A percentile compares a stretch with the other conserved stretches of the same genome.
Conservation (phyloP, 2,329 filamentous ascomycete genomes). For the Didymella keratinophila region DNA sequence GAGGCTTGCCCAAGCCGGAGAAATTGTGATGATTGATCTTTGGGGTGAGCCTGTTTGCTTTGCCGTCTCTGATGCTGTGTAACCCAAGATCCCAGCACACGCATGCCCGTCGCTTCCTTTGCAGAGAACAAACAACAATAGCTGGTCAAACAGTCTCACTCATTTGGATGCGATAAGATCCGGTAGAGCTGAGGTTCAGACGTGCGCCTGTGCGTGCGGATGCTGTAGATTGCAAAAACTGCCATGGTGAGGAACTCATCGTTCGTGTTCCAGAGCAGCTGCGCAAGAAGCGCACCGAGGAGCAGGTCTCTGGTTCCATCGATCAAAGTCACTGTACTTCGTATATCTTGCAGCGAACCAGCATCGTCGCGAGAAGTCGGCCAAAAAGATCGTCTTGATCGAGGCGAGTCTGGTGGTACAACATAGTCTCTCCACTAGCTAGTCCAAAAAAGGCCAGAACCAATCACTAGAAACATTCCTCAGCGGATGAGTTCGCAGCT, state of each 20-base stretch:
- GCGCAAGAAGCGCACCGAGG: background rate
- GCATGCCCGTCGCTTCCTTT: conserved; percentile 19
- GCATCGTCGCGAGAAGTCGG: conserved; percentile 11
- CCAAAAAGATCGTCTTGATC: conserved; percentile 14
- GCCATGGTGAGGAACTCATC: background rate
- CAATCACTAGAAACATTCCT: conserved; percentile 26
- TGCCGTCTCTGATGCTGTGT: conserved; percentile 30
- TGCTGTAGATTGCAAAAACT: background rate
- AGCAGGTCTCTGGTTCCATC: conserved; percentile 9
- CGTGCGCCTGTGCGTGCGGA: background rate
- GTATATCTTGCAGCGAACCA: conserved; percentile 5
- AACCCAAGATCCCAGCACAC: conserved; percentile 23
- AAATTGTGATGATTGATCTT: conserved; percentile 25
- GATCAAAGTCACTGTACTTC: conserved; percentile 1
- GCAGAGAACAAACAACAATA: conserved; percentile 28
- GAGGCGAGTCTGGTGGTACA: conserved; percentile 19
- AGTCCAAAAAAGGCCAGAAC: conserved; percentile 13
- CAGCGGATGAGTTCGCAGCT: conserved; percentile 19
- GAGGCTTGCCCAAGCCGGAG: conserved; percentile 29
- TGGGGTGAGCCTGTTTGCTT: conserved; percentile 27
- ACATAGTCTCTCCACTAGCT: conserved; percentile 23
- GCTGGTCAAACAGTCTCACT: conserved; percentile 18
- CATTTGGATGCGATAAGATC: conserved; percentile 4
- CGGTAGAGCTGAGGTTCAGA: background rate
- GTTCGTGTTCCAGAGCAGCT: background rate